Evolutionary conservation across 1,139 yeast species (phyloP).

Genomic region (Taphrina wiesneri): DNA sequence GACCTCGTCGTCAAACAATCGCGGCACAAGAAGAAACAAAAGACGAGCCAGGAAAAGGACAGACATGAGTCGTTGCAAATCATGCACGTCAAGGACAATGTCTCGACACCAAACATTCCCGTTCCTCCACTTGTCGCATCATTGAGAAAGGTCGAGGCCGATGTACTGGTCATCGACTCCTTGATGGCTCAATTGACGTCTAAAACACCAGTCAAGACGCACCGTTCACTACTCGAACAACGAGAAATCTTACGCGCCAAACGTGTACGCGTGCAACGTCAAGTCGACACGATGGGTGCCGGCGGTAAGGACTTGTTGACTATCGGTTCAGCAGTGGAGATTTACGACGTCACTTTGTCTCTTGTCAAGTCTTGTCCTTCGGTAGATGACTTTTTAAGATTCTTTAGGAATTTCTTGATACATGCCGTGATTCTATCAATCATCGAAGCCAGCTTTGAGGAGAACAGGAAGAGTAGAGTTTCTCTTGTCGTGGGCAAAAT

Average conservation of each 20-base stretch:
- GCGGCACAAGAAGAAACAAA: not conserved
- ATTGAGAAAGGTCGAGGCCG: not conserved
- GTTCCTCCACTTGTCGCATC: not conserved
- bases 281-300: not conserved
- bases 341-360: not conserved
- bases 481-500: not conserved
- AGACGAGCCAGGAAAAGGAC: not conserved
- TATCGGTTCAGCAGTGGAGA: not conserved
- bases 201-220: not conserved
- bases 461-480: not conserved
- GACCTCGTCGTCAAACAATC: not conserved
- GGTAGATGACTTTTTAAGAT: not conserved
- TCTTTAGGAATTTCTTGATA: not conserved
- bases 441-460: constrained; percentile 10
- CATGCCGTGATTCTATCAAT: constrained; percentile 7
- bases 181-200: not conserved
- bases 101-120: not conserved
- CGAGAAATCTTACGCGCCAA: not conserved
- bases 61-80: too few species aligned
- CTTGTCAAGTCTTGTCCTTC: not conserved
- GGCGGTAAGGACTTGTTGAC: not conserved
- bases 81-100: not conserved
- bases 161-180: not conserved
- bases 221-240: constrained; percentile 2
- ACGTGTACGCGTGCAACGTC: not conserved